Base-by-base conservation (phyloP, 129 eudicot genomes). In the Chrysanthemum seticuspe region DNA sequence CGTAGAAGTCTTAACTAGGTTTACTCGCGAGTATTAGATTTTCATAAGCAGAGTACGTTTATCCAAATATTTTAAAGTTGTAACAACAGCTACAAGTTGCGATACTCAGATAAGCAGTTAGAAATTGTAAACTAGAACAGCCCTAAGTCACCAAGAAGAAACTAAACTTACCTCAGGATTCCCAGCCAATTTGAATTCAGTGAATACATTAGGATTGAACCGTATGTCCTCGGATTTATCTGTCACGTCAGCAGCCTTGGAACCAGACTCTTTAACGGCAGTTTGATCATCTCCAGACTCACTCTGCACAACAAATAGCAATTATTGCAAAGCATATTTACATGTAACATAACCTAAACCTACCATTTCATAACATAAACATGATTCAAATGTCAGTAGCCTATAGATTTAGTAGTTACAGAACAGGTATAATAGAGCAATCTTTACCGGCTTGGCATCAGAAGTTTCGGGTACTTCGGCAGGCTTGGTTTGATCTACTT, bases 171-270 rank as follows among this genome's bases (percentile, higher is more conserved):
- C 99, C 90, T 91, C 95, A 18, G 67, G 83, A 67, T 76, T 83
- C 75, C 99, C 99, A 67, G 96, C 89, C 74, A 95, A 78, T 59
- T 91, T 91, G 62, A 95, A 95, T 50, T 95, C 99, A 34, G 99
- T 95, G 65, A 90, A 88, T 19, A 95, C 99, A 74, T 95, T 95
- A 27, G 99, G 97, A 76, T 91, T 95, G 79, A 95, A 91, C 49
- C 83, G 54, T 67, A 88, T 79, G 50, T 86, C 91, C 55, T 86
- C 82, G 53, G 75, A 21, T 49, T 72, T 40, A 76, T 82, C 85
- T 51, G 57, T 81, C 65, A 59, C 79, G 13, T 67, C 83, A 52
- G 72, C 73, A 50, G 78, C 71, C 75, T 68, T 73, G 31, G 82
- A 71, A 45, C 53, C 83, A 81, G 81, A 67, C 21, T 82, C 87